phyloP scores from a whole-genome alignment of 2,329 filamentous ascomycete genomes.

The Talaromyces sp. region DNA sequence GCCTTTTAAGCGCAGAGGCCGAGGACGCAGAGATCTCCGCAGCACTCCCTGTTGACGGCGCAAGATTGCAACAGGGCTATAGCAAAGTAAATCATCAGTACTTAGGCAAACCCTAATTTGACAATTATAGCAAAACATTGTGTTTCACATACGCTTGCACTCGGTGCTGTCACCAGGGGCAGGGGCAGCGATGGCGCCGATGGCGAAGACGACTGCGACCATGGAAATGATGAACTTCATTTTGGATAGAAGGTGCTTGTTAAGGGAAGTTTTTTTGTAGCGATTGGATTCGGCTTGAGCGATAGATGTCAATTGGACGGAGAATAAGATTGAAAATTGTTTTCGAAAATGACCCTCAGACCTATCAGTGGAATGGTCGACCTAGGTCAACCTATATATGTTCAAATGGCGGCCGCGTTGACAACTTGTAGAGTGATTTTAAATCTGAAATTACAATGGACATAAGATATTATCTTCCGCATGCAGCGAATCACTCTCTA shows the following conservation, averaged over 20 bases:
- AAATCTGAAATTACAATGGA: too few species aligned
- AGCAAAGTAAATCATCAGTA: background rate
- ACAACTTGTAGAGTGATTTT: too few species aligned
- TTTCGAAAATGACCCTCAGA: too few species aligned
- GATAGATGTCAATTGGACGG: too few species aligned
- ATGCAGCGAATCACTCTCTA: too few species aligned
- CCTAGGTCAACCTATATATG: too few species aligned
- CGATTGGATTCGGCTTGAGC: too few species aligned
- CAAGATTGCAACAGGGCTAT: background rate
- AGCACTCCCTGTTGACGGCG: slow-evolving; percentile 1
- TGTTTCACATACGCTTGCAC: slow-evolving; percentile 1
- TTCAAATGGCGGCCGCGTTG: too few species aligned
- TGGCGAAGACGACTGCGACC: background rate
- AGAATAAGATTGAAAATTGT: too few species aligned
- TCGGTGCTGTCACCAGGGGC: background rate
- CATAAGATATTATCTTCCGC: too few species aligned
- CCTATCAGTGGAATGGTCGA: too few species aligned
- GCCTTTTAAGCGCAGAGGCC: background rate
- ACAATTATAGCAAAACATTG: background rate
- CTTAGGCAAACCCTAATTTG: background rate
- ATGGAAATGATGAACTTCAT: background rate
- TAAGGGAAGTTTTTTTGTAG: background rate
- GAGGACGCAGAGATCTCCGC: slow-evolving; percentile 1
- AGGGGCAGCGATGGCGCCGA: background rate
- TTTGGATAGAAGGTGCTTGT: background rate